Evolutionary conservation across 164 flowering plant species (phyloP).

Genomic region (Dillenia suffruticosa): DNA sequence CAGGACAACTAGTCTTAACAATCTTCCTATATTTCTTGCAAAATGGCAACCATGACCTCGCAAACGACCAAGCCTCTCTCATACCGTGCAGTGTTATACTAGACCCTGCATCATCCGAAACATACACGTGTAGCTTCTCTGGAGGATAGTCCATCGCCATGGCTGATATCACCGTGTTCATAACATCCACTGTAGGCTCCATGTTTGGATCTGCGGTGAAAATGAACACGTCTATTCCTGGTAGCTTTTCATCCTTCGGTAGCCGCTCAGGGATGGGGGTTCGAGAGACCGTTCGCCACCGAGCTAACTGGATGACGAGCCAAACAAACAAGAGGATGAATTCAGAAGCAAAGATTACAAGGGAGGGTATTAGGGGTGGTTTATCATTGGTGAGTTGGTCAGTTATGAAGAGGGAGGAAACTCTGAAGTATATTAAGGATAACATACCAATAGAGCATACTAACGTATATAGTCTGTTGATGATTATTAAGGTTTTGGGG

Average conservation of each 20-base stretch:
- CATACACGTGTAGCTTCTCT: constrained; percentile 20
- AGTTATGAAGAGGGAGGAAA: constrained; percentile 9
- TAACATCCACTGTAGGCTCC: constrained; percentile 21
- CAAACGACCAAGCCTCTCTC: constrained; percentile 17
- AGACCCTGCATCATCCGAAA: constrained; percentile 27
- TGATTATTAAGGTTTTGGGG: constrained; percentile 4
- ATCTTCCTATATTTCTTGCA: constrained; percentile 10
- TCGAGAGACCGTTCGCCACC: constrained; percentile 11
- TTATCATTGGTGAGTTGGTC: neutral
- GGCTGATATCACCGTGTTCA: constrained; percentile 23
- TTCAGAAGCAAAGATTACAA: constrained; percentile 6
- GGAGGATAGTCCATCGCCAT: constrained; percentile 22
- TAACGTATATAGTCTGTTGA: constrained; percentile 19
- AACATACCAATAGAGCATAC: constrained; percentile 17
- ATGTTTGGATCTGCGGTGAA: constrained; percentile 23
- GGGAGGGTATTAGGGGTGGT: neutral
- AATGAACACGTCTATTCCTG: constrained; percentile 19
- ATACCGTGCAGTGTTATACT: constrained; percentile 16
- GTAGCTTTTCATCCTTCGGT: constrained; percentile 6
- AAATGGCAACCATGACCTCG: constrained; percentile 23
- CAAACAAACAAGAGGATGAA: constrained; percentile 10
- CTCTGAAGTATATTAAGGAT: constrained; percentile 21
- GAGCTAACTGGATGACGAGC: constrained; percentile 1
- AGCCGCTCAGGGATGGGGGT: constrained; percentile 5
- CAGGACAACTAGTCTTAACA: constrained; percentile 12